A percentile compares a stretch with the other conserved stretches of the same genome.
Evolutionary conservation across 306 rosid genomes (phyloP).

Genomic region (Fragaria iinumae): DNA sequence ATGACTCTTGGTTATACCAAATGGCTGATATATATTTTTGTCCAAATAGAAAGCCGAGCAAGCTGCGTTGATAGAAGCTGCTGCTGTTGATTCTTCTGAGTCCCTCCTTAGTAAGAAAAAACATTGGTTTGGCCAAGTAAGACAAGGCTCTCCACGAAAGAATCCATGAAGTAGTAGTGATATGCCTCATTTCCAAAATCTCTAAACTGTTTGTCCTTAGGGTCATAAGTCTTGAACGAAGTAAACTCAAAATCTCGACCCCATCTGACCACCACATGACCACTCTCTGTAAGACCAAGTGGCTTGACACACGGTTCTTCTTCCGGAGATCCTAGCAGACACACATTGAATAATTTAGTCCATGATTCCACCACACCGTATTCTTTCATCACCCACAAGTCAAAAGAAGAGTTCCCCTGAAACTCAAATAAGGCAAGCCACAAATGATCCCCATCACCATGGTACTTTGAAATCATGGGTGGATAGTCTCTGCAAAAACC

Average conservation of each 20-base stretch:
- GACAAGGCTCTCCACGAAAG: background rate
- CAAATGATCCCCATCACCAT: background rate
- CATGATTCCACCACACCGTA: background rate
- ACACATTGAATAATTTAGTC: background rate
- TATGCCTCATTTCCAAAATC: background rate
- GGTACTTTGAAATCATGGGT: background rate
- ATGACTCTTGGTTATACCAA: no score
- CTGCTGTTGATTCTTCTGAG: background rate
- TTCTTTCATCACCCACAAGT: conserved; percentile 1
- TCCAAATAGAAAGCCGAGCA: background rate
- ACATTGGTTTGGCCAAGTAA: background rate
- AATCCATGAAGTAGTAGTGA: background rate
- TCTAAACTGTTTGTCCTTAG: background rate
- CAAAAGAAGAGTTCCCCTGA: background rate
- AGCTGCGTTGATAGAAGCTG: background rate
- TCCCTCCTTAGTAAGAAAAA: background rate
- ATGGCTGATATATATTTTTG: no score
- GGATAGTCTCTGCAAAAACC: background rate
- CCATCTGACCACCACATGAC: background rate
- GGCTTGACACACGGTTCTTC: background rate
- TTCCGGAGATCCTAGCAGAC: background rate
- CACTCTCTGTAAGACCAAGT: background rate
- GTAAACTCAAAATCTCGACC: background rate
- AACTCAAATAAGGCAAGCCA: background rate
- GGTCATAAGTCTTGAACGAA: background rate